Evolutionary conservation across 805 yeast species (phyloP).

Genomic region (Cyberlindnera japonica): DNA sequence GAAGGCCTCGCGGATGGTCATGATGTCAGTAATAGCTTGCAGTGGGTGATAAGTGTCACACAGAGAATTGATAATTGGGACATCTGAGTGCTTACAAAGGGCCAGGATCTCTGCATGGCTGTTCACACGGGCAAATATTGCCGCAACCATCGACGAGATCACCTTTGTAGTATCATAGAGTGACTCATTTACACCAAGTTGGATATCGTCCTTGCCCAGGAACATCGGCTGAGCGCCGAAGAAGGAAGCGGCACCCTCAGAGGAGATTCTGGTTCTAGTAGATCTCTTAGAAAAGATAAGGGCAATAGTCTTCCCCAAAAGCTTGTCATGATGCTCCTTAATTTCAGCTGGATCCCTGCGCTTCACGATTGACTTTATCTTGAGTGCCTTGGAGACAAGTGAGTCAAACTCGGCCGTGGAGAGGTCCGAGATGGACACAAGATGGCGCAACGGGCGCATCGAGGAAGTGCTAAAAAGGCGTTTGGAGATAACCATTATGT

Average conservation of each 20-base stretch:
- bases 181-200: conserved; percentile 92
- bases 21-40: conserved; percentile 89
- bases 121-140: conserved; percentile 94
- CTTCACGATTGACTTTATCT: conserved; percentile 61
- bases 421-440: conserved; percentile 78
- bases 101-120: conserved; percentile 77
- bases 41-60: conserved; percentile 93
- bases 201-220: conserved; percentile 93
- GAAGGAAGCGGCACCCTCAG: conserved; percentile 90
- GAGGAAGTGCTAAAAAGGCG: conserved; percentile 20
- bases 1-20: conserved; percentile 81
- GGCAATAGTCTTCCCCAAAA: conserved; percentile 80
- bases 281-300: conserved; percentile 87
- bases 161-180: conserved; percentile 86
- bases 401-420: conserved; percentile 64
- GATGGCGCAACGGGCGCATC: conserved; percentile 46
- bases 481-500: conserved; percentile 1
- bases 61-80: conserved; percentile 89
- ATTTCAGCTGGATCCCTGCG: conserved; percentile 40
- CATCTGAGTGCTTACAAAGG: conserved; percentile 72
- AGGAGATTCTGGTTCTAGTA: conserved; percentile 89
- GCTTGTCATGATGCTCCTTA: conserved; percentile 41
- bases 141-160: conserved; percentile 93
- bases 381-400: conserved; percentile 69
- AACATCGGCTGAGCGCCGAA: conserved; percentile 97